Evolutionary conservation across 1,284 basidiomycete species (phyloP).

Genomic region (Ustilago vetiveriae): DNA sequence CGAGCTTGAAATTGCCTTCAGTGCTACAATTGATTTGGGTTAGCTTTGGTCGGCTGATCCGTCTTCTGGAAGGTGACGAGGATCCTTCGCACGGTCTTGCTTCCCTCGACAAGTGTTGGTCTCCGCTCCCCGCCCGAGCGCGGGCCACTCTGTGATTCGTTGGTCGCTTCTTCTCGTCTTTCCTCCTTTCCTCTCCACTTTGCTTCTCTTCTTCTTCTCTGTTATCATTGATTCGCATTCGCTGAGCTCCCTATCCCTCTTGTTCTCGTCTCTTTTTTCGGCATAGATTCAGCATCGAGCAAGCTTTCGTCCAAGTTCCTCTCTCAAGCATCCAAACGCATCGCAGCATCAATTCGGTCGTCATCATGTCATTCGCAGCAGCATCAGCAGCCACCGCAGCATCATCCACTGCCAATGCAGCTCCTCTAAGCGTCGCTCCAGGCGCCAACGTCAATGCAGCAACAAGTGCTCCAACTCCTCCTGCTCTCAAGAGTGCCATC

Average conservation of each 20-base stretch:
- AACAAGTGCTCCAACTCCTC: constrained; percentile 13
- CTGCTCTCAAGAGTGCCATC: constrained; percentile 59
- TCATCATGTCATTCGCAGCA: constrained; percentile 43
- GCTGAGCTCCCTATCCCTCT: not conserved
- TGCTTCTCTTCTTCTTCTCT: not conserved
- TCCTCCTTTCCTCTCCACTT: constrained; percentile 2
- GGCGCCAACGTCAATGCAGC: not conserved
- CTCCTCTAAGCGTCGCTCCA: constrained; percentile 1
- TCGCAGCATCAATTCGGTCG: constrained; percentile 5
- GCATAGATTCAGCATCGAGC: not conserved
- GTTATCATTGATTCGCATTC: not conserved
- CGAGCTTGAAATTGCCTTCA: no score
- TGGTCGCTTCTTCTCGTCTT: not conserved
- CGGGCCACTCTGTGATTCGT: constrained; percentile 14
- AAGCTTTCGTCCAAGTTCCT: not conserved
- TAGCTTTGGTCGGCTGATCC: constrained; percentile 26
- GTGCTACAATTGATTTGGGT: no score
- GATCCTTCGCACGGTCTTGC: constrained; percentile 21
- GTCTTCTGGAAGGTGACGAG: not conserved
- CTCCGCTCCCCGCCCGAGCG: constrained; percentile 1
- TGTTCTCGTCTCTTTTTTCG: not conserved
- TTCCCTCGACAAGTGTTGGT: constrained; percentile 10
- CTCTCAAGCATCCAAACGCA: not conserved
- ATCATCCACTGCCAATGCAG: constrained; percentile 29
- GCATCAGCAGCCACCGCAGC: constrained; percentile 49